phyloP scores from a whole-genome alignment of 805 yeast genomes.

The Monosporozyma aquatica region DNA sequence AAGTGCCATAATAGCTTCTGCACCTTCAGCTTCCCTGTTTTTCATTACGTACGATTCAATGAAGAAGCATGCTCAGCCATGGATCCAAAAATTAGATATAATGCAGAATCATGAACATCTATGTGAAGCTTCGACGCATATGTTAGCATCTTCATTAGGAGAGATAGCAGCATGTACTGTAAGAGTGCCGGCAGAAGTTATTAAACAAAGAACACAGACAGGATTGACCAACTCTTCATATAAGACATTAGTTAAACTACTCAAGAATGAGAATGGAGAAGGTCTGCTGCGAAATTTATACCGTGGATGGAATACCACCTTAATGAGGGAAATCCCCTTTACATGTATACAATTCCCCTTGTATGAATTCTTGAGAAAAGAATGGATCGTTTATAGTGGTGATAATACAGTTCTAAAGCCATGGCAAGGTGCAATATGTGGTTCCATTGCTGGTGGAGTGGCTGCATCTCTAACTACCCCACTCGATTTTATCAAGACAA shows the following conservation, averaged over 20 bases:
- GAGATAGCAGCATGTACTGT: constrained; percentile 90
- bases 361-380: constrained; percentile 70
- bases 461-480: constrained; percentile 82
- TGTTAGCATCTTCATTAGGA: constrained; percentile 82
- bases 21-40: constrained; percentile 76
- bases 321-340: constrained; percentile 92
- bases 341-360: constrained; percentile 93
- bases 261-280: constrained; percentile 63
- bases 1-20: constrained; percentile 87
- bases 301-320: constrained; percentile 89
- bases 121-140: constrained; percentile 50
- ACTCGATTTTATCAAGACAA: constrained; percentile 66
- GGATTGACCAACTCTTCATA: constrained; percentile 45
- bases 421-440: constrained; percentile 74
- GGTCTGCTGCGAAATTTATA: constrained; percentile 73
- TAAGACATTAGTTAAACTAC: constrained; percentile 54
- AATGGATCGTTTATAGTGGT: constrained; percentile 38
- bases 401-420: constrained; percentile 33
- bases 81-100: constrained; percentile 16
- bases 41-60: constrained; percentile 77
- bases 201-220: constrained; percentile 91
- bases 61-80: constrained; percentile 42
- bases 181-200: constrained; percentile 93
- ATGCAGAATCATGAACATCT: constrained; percentile 17
- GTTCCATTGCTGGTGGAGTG: constrained; percentile 71